phyloP scores from a whole-genome alignment of 2,329 filamentous ascomycete species.

The Knufia petricola region DNA sequence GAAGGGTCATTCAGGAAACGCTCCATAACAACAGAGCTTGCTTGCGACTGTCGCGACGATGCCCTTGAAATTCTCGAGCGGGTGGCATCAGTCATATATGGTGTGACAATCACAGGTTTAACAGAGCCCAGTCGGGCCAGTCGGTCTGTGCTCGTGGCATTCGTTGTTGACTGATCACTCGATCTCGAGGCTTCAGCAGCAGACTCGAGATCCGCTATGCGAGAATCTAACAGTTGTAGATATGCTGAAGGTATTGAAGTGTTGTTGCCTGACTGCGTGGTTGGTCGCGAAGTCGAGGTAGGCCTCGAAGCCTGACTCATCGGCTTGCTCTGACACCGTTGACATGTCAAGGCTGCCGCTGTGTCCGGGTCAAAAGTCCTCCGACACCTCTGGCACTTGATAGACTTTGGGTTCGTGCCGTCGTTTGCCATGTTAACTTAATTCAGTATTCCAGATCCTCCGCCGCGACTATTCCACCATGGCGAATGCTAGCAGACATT shows the following conservation, averaged over 20 bases:
- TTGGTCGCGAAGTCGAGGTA: neutral
- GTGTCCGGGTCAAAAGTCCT: neutral
- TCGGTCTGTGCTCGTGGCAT: neutral
- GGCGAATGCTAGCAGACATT: neutral
- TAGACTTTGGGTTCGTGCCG: neutral
- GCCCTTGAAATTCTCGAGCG: neutral
- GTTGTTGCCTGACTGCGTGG: neutral
- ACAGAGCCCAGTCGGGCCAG: neutral
- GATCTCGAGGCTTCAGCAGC: neutral
- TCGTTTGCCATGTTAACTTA: neutral
- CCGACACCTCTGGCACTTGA: neutral
- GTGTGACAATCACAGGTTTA: neutral
- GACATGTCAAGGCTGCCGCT: neutral
- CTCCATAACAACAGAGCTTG: neutral
- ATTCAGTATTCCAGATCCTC: neutral
- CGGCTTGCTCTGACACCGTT: neutral
- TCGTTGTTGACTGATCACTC: neutral
- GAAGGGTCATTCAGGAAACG: neutral
- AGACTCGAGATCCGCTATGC: constrained; percentile 9
- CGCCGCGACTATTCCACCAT: neutral
- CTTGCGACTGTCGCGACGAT: neutral
- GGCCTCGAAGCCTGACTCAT: neutral
- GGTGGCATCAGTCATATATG: neutral
- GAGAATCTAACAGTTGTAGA: constrained; percentile 21
- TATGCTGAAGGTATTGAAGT: constrained; percentile 25